phyloP scores from a whole-genome alignment of 1,284 basidiomycete genomes.

The Heliocybe sulcata region DNA sequence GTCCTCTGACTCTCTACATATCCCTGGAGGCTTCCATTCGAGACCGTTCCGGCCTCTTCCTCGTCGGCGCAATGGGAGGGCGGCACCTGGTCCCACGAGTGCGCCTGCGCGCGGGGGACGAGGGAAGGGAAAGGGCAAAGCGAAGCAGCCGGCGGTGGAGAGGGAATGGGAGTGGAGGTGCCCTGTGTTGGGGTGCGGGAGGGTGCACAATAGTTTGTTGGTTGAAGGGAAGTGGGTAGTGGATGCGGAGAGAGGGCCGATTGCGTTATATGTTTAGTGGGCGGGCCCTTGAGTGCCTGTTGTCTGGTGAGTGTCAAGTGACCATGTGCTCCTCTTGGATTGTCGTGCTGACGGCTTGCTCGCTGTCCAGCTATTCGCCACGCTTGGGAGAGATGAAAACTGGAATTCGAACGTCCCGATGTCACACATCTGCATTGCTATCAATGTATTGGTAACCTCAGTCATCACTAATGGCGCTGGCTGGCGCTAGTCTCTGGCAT shows the following conservation, averaged over 20 bases:
- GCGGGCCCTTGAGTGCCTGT: too few relatives aligned
- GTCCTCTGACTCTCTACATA: too few relatives aligned
- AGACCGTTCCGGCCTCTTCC: not conserved
- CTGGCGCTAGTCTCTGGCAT: too few relatives aligned
- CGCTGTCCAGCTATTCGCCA: too few relatives aligned
- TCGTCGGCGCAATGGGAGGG: not conserved
- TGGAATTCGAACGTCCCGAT: not conserved
- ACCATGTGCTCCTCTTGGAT: too few relatives aligned
- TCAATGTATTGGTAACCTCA: not conserved
- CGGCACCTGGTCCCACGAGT: not conserved
- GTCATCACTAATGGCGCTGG: not conserved
- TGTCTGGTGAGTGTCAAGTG: too few relatives aligned
- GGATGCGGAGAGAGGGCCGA: not conserved
- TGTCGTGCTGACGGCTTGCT: too few relatives aligned
- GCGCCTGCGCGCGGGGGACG: not conserved
- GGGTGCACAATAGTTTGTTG: not conserved
- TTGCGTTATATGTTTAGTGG: not conserved
- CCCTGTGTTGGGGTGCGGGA: not conserved
- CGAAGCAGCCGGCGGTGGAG: not conserved
- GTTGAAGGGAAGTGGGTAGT: not conserved
- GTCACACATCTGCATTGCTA: not conserved
- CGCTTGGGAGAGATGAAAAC: too few relatives aligned
- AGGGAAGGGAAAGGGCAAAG: conserved; percentile 1
- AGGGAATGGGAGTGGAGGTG: not conserved
- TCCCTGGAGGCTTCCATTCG: not conserved